phyloP scores from a whole-genome alignment of 805 yeast species.

The Pichia pseudocactophila region DNA sequence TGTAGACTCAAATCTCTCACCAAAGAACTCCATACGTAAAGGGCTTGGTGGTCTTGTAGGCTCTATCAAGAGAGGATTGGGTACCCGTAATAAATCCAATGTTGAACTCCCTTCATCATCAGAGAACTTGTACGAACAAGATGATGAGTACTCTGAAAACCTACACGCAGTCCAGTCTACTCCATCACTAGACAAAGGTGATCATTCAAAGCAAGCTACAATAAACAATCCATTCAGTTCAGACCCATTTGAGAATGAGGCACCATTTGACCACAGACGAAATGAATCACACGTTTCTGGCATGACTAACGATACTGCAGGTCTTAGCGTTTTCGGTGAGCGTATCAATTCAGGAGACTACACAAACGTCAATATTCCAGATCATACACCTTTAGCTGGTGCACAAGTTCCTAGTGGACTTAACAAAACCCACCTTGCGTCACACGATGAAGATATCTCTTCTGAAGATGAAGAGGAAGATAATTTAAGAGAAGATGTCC shows the following conservation, averaged over 20 bases:
- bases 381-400: not conserved
- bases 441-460: not conserved
- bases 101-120: not conserved
- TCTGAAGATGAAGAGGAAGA: constrained; percentile 1
- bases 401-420: not conserved
- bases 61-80: constrained; percentile 34
- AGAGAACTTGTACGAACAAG: not conserved
- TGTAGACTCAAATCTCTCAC: not conserved
- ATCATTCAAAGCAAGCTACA: not conserved
- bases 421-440: not conserved
- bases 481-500: not conserved
- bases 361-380: not conserved
- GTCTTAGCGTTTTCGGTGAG: constrained; percentile 9
- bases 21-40: constrained; percentile 5
- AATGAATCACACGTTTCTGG: constrained; percentile 5
- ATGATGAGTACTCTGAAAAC: not conserved
- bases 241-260: constrained; percentile 5
- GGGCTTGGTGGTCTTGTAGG: constrained; percentile 24
- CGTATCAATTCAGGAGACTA: constrained; percentile 3
- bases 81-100: constrained; percentile 11
- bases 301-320: constrained; percentile 5
- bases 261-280: not conserved
- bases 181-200: not conserved
- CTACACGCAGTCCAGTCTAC: not conserved
- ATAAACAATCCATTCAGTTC: constrained; percentile 2